phyloP scores from a whole-genome alignment of 2,329 filamentous ascomycete genomes.

The Plenodomus lindquistii region DNA sequence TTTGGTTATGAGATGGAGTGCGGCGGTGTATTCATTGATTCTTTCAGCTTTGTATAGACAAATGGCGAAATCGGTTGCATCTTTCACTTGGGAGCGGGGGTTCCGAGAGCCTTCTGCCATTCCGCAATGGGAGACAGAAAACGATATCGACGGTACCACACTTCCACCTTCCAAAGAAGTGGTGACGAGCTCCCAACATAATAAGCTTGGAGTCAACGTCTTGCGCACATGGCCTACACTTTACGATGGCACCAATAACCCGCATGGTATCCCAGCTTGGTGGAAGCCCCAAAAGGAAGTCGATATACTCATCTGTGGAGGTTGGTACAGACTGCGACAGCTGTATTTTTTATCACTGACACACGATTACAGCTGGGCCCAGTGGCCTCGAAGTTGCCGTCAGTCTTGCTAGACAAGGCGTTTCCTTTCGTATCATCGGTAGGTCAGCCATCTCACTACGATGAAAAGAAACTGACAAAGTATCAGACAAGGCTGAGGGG shows the following conservation, averaged over 20 bases:
- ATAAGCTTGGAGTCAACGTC: background rate
- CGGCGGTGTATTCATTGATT: too few relatives aligned
- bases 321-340: constrained; percentile 22
- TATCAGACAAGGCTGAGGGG: constrained; percentile 30
- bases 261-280: background rate
- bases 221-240: background rate
- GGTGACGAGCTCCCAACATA: background rate
- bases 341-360: too few relatives aligned
- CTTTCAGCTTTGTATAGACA: too few relatives aligned
- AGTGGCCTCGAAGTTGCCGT: constrained; percentile 38
- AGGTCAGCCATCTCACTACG: too few relatives aligned
- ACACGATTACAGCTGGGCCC: constrained; percentile 39
- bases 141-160: background rate
- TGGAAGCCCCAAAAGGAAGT: constrained; percentile 21
- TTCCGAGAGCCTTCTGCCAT: background rate
- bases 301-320: constrained; percentile 42
- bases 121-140: background rate
- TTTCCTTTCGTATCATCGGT: constrained; percentile 43
- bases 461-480: background rate
- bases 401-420: constrained; percentile 38
- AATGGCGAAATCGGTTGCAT: background rate
- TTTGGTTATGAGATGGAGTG: too few relatives aligned
- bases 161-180: background rate
- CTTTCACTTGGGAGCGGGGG: background rate
- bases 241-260: background rate